Base-by-base conservation (phyloP, 164 flowering plant species). In the Houttuynia cordata region DNA sequence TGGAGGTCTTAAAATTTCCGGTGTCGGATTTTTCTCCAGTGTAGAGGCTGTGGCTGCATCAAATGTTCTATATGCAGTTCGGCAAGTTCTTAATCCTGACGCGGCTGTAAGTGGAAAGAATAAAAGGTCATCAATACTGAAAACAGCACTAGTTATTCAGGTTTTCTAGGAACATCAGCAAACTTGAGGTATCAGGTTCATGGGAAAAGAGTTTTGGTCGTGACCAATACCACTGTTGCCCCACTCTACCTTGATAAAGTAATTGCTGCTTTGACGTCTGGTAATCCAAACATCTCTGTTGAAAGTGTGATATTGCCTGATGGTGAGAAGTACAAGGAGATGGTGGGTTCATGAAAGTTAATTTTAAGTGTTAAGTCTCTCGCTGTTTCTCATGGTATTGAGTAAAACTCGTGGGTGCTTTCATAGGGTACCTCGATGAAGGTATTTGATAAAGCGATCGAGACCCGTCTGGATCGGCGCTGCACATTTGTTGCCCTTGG, bases 401-500 rank as follows among this genome's bases (percentile, higher is more conserved):
- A 49, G 41, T 47, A 56, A 54, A 59, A 25, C 47, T 49, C 34
- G 30, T 50, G 10, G 62, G 17, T 7, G 57, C 55, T 52, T 60
- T 58, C 10, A 45, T 66, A 94, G 99, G 99, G 86, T 19, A 83
- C 86, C 22, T 85, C 91, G 17, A 91, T 88, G 96, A 94, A 91
- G 75, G 82, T 94, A 23, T 91, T 91, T 70, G 96, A 91, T 74
- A 94, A 94, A 75, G 99, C 99, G 17, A 86, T 88, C 67, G 97
- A 84, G 76, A 80, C 97, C 58, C 76, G 95, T 19, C 65, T 91
- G 69, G 99, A 94, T 67, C 72, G 99, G 15, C 79, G 86, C 15
- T 81, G 82, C 56, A 94, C 99, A 59, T 88, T 94, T 78, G 93
- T 94, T 63, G 99, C 99, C 47, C 96, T 94, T 65, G 99, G 99